phyloP scores from a whole-genome alignment of 768 basidiomycete species.

The Lanmaoa pseudosensibilis region DNA sequence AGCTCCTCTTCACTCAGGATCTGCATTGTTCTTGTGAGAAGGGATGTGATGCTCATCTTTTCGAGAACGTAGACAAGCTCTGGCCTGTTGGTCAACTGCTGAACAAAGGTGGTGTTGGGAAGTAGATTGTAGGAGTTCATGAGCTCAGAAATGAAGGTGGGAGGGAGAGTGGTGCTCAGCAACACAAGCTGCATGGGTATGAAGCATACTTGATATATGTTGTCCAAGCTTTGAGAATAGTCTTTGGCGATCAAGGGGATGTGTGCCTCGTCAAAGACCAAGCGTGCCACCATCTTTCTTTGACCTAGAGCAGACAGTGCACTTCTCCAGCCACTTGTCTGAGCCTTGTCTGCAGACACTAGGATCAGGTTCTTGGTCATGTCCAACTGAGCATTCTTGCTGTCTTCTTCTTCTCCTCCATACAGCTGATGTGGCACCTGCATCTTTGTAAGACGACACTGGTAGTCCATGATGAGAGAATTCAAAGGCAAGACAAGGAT shows the following conservation, averaged over 20 bases:
- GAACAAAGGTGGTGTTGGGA: neutral
- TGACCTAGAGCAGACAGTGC: too few species aligned
- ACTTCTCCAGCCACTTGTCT: neutral
- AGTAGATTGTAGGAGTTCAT: neutral
- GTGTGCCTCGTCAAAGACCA: conserved; percentile 27
- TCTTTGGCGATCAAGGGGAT: conserved; percentile 1
- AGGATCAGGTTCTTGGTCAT: neutral
- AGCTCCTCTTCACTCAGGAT: neutral
- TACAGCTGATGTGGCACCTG: neutral
- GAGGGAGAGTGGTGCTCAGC: conserved; percentile 18
- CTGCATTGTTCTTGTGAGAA: neutral
- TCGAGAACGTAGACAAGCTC: conserved; percentile 1
- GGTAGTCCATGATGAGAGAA: neutral
- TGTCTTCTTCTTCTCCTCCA: too few species aligned
- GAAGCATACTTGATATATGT: too few species aligned
- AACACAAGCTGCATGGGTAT: conserved; percentile 6
- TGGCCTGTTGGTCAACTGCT: neutral
- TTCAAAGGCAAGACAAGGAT: neutral
- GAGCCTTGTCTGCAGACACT: neutral
- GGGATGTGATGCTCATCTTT: neutral
- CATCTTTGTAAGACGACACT: neutral
- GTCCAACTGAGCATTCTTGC: neutral
- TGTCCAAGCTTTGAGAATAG: neutral
- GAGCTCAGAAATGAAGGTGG: neutral
- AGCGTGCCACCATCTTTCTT: neutral